Evolutionary conservation across 2,329 filamentous ascomycete genomes (phyloP), one percentile per base, ranked within the genome.

Genomic region (Nemania diffusa): DNA sequence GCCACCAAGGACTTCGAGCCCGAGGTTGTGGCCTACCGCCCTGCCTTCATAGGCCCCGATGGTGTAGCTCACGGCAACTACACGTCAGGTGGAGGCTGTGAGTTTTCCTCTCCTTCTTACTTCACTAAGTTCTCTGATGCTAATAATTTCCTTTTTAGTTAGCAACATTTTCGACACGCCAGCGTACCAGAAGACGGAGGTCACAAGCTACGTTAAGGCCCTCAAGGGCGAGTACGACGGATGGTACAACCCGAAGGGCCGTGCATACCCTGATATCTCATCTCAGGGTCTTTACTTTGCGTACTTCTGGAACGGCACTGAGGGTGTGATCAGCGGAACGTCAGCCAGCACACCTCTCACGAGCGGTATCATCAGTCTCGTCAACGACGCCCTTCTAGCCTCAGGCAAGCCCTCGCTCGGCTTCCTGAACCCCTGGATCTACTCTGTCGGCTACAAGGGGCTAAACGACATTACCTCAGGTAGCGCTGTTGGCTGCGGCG

Each of bases 361-460:
- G 2, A 82, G 87, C 0, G 85, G 82, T 20, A 81, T 91, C 64
- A 80, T 91, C 42, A 79, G 85, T 1, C 81, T 91, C 4, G 79
- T 91, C 51, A 91, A 91, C 70, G 88, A 90, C 68, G 87, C 86
- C 0, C 79, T 88, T 15, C 76, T 90, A 20, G 78, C 83, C 0
- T 79, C 78, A 11, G 85, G 85, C 7, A 83, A 85, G 73, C 73
- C 74, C 7, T 72, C 77, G 0, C 72, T 83, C 3, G 81, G 82
- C 1, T 83, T 82, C 72, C 72, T 83, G 70, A 84, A 83, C 70
- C 81, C 82, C 6, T 81, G 79, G 80, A 59, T 83, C 42, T 83
- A 83, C 68, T 71, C 72, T 20, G 74, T 65, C 51, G 77, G 73
- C 17, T 75, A 72, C 26, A 74, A 75, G 27, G 79, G 75, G 0